Percentiles rank a stretch among this genome's conserved stretches.
phyloP scores from a whole-genome alignment of 1,139 yeast species.

The Sugiyamaella japonica region DNA sequence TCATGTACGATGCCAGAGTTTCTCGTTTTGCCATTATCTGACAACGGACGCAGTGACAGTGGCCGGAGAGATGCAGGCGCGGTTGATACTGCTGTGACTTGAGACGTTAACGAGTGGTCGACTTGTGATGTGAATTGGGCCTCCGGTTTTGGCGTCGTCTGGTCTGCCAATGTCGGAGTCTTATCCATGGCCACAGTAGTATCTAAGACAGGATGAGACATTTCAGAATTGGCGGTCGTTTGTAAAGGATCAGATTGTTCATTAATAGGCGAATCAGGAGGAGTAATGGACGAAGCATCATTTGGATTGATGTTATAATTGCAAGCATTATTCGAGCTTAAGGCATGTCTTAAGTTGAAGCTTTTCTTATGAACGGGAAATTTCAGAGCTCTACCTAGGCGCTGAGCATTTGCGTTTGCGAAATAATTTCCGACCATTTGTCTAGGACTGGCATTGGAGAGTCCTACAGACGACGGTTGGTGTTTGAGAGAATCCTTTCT shows the following conservation, averaged over 20 bases:
- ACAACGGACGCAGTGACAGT: conserved; percentile 13
- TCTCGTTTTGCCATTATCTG: conserved; percentile 9
- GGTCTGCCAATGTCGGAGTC: conserved; percentile 10
- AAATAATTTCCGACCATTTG: conserved; percentile 6
- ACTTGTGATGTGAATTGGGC: neutral
- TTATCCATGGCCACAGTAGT: conserved; percentile 1
- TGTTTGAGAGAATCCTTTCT: neutral
- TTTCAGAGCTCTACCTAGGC: conserved; percentile 12
- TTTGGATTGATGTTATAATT: neutral
- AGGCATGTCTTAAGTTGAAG: conserved; percentile 13
- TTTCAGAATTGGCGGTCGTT: neutral
- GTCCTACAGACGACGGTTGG: conserved; percentile 8
- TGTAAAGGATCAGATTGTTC: neutral
- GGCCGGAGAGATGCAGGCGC: conserved; percentile 14
- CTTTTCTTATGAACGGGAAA: conserved; percentile 18
- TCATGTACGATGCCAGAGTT: conserved; percentile 10
- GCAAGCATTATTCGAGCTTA: conserved; percentile 2
- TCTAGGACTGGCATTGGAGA: conserved; percentile 5
- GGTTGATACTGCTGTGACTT: conserved; percentile 7
- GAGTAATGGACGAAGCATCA: conserved; percentile 7
- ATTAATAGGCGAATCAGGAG: conserved; percentile 17
- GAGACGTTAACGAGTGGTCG: conserved; percentile 1
- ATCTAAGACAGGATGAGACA: conserved; percentile 5
- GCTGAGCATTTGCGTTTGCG: conserved; percentile 7
- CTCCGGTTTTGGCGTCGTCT: conserved; percentile 1